Evolutionary conservation across 306 rosid genomes (phyloP).

Genomic region (Astragalus glycyphyllos): DNA sequence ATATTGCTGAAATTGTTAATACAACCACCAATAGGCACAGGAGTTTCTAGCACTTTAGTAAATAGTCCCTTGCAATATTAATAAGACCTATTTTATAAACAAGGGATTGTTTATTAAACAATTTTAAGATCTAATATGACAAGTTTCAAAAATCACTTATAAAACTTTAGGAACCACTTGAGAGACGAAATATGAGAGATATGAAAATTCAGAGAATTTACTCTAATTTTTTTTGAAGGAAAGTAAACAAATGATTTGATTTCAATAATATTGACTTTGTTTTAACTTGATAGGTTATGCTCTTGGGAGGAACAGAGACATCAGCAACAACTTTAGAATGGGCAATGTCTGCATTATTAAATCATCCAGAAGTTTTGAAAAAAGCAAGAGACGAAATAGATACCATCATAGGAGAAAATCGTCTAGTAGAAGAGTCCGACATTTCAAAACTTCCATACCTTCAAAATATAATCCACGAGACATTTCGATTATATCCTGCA

Average conservation of each 20-base stretch:
- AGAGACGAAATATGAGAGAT: no score
- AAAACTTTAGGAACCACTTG: no score
- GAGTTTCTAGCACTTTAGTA: no score
- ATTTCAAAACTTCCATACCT: constrained; percentile 40
- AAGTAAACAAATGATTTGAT: background rate
- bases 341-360: constrained; percentile 44
- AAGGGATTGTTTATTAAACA: no score
- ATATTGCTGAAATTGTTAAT: no score
- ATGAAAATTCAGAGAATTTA: no score
- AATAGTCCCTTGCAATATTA: no score
- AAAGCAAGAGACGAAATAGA: constrained; percentile 43
- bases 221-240: background rate
- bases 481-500: constrained; percentile 42
- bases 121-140: no score
- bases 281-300: constrained; percentile 39
- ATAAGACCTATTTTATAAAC: no score
- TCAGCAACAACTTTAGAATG: constrained; percentile 43
- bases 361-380: constrained; percentile 38
- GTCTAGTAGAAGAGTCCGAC: constrained; percentile 34
- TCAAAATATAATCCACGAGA: constrained; percentile 35
- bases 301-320: constrained; percentile 44
- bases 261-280: background rate
- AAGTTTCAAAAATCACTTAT: no score
- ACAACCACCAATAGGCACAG: no score
- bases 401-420: constrained; percentile 22